Conservation (phyloP, 2,329 filamentous ascomycete genomes). For the Emergomyces orientalis region DNA sequence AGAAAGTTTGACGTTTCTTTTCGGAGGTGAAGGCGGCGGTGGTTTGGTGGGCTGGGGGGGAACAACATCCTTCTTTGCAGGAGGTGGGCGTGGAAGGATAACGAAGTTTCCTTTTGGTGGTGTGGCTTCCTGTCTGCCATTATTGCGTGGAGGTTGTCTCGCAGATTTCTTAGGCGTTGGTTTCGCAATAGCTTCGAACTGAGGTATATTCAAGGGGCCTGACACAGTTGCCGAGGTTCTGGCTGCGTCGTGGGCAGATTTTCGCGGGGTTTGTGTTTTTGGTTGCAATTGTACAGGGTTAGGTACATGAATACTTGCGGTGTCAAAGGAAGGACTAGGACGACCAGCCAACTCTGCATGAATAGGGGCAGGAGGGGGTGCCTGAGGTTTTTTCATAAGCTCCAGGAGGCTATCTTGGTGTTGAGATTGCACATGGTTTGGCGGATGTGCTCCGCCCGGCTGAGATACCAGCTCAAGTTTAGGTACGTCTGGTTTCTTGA, state of each 20-base stretch:
- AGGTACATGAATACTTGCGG: not conserved
- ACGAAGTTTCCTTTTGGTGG: constrained; percentile 4
- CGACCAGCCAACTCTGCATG: constrained; percentile 41
- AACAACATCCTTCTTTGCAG: not conserved
- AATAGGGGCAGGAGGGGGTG: constrained; percentile 20
- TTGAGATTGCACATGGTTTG: constrained; percentile 22
- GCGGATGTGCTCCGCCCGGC: constrained; percentile 13
- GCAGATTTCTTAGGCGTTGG: constrained; percentile 19
- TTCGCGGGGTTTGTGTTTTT: constrained; percentile 11
- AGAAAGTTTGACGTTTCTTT: constrained; percentile 22
- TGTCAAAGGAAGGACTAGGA: constrained; percentile 26
- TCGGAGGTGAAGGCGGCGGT: not conserved
- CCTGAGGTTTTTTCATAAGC: constrained; percentile 23
- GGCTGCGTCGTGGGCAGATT: constrained; percentile 10
- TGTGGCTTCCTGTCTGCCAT: not conserved
- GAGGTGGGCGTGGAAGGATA: constrained; percentile 8
- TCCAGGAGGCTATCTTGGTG: constrained; percentile 32
- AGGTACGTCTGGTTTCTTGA: constrained; percentile 21
- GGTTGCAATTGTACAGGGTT: constrained; percentile 3
- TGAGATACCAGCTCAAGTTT: constrained; percentile 17
- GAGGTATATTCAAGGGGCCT: constrained; percentile 32
- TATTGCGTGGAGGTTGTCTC: not conserved
- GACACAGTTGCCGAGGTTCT: constrained; percentile 32
- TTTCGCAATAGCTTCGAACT: constrained; percentile 30
- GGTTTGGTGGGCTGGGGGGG: not conserved